Conservation (phyloP, 176 grass and related monocot species). For the Musa beccarii region DNA sequence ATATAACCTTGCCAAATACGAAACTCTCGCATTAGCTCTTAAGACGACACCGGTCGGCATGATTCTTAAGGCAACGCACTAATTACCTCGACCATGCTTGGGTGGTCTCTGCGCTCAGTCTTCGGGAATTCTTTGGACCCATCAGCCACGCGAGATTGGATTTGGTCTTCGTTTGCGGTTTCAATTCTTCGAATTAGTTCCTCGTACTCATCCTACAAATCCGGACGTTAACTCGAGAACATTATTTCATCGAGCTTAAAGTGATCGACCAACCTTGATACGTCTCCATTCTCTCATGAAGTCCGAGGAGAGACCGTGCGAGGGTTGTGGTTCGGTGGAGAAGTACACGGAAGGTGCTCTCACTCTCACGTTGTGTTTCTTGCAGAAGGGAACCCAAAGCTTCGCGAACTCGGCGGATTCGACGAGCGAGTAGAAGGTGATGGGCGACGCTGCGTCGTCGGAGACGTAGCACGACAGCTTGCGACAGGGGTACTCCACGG, state of each 20-base stretch:
- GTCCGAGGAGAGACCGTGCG: not conserved
- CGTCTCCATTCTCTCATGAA: conserved; percentile 1
- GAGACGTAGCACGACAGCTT: conserved; percentile 56
- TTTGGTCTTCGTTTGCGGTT: conserved; percentile 19
- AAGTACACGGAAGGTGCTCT: conserved; percentile 42
- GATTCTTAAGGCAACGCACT: not conserved
- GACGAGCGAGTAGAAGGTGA: conserved; percentile 33
- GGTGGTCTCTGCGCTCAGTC: conserved; percentile 28
- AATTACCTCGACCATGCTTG: conserved; percentile 38
- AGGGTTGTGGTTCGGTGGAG: not conserved
- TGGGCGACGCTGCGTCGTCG: conserved; percentile 42
- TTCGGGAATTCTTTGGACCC: conserved; percentile 35
- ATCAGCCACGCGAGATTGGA: not conserved
- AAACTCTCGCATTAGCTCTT: too few relatives aligned
- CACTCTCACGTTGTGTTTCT: conserved; percentile 11
- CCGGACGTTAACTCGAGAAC: too few relatives aligned
- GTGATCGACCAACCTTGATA: not conserved
- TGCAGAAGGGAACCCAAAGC: conserved; percentile 55
- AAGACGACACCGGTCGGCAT: too few relatives aligned
- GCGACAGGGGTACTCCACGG: conserved; percentile 38
- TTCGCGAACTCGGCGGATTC: conserved; percentile 34
- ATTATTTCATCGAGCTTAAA: too few relatives aligned
- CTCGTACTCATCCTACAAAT: conserved; percentile 35
- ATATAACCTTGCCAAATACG: conserved; percentile 24
- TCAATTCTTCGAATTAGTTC: conserved; percentile 26